Base-by-base conservation (phyloP, 1,284 basidiomycete genomes). In the Pisolithus thermaeus region DNA sequence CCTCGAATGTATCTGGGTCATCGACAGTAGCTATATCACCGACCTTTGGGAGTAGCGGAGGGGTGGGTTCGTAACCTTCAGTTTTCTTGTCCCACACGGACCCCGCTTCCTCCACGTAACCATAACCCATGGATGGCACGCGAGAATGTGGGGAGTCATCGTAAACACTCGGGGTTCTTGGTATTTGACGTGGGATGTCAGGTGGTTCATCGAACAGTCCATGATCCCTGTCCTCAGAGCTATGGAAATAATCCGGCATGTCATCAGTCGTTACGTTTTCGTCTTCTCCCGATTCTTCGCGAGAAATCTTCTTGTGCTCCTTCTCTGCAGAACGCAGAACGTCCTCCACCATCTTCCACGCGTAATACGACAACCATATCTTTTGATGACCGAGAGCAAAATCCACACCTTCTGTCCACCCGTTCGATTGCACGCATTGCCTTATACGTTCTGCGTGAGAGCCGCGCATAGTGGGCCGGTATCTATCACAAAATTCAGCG, bases 281-380 rank as follows among this genome's bases (percentile, higher is more conserved):
- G 28, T 79, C 78, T 44, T 79, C 80, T 18, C 73, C 78, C 47
- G 68, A 78, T 46, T 61, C 72, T 62, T 64, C 74, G 54, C 64
- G 70, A 27, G 61, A 63, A 22, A 70, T 68, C 56, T 76, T 78
- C 65, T 76, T 77, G 54, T 70, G 67, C 49, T 82, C 84, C 68
- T 83, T 85, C 74, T 95, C 92, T 46, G 69, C 69, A 8, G 77
- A 77, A 23, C 90, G 74, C 8, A 96, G 64, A 5, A 79, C 78
- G 61, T 96, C 92, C 69, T 96, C 93, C 4, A 90, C 81, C 60
- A 79, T 79, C 71, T 92, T 91, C 91, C 92, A 96, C 4, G 87
- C 82, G 16, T 61, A 60, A 69, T 92, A 95, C 9, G 78, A 74
- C 18, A 97, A 65, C 88, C 89, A 94, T 42, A 96, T 77, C 56